Conservation (phyloP, 2,329 filamentous ascomycete species). For the Immersiporthe knoxdaviesiana region DNA sequence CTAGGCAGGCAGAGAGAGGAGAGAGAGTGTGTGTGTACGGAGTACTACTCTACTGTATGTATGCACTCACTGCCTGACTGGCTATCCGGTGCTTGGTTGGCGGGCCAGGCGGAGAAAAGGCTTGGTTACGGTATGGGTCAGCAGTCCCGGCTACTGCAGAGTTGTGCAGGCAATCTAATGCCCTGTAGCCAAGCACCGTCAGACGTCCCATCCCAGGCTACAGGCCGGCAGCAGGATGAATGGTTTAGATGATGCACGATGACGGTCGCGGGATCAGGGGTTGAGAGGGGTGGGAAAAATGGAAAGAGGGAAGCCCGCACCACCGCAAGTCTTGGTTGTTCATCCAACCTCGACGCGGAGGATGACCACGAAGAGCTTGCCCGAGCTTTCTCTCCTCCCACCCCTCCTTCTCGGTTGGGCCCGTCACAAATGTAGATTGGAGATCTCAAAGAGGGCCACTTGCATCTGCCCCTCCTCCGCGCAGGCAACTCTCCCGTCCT, state of each 20-base stretch:
- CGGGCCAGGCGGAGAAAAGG: not conserved
- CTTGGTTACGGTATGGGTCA: not conserved
- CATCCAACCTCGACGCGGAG: slow-evolving; percentile 12
- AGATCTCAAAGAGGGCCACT: slow-evolving; percentile 9
- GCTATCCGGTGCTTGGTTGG: not conserved
- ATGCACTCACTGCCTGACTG: not conserved
- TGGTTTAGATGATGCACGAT: slow-evolving; percentile 11
- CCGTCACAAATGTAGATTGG: slow-evolving; percentile 6
- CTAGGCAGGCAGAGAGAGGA: not conserved
- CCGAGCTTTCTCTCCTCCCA: slow-evolving; percentile 1
- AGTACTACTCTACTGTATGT: too few species aligned
- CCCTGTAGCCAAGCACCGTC: slow-evolving; percentile 11
- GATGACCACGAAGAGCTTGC: not conserved
- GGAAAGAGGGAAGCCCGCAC: not conserved
- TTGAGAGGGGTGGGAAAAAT: not conserved
- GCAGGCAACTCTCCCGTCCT: not conserved
- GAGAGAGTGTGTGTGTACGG: not conserved
- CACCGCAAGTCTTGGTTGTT: not conserved
- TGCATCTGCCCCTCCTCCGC: slow-evolving; percentile 19
- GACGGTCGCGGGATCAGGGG: slow-evolving; percentile 14
- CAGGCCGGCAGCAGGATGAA: slow-evolving; percentile 11
- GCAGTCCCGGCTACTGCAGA: not conserved
- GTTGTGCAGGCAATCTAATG: not conserved
- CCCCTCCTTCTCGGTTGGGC: slow-evolving; percentile 21
- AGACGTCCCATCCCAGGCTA: slow-evolving; percentile 6